Evolutionary conservation across 164 flowering plant species (phyloP).

Genomic region (Magnolia changhungtana): DNA sequence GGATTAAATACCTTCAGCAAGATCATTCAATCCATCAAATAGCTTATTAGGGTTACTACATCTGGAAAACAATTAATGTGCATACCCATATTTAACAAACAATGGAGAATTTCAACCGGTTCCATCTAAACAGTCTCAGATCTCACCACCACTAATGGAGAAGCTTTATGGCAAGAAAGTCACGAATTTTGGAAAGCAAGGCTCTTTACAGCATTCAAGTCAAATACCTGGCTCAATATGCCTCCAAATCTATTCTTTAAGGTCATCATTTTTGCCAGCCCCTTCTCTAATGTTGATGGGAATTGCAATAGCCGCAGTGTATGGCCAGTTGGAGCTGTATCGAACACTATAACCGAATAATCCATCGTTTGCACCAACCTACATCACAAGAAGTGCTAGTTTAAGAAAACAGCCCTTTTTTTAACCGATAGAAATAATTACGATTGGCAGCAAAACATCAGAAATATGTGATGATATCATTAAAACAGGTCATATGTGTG

Average conservation of each 20-base stretch:
- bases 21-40: not conserved
- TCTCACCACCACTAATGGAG: not conserved
- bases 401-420: not conserved
- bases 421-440: not conserved
- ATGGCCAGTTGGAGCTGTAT: constrained; percentile 98
- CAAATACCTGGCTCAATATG: constrained; percentile 66
- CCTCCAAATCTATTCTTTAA: constrained; percentile 92
- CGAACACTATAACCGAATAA: constrained; percentile 90
- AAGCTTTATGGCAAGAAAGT: too few species aligned
- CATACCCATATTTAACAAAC: too few species aligned
- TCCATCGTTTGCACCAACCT: constrained; percentile 98
- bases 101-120: not conserved
- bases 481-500: not conserved
- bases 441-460: not conserved
- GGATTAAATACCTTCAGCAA: not conserved
- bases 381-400: constrained; percentile 14
- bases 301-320: constrained; percentile 90
- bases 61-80: too few species aligned
- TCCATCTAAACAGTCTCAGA: not conserved
- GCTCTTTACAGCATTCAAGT: not conserved
- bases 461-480: not conserved
- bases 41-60: too few species aligned
- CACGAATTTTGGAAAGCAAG: not conserved
- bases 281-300: constrained; percentile 91
- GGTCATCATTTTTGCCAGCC: constrained; percentile 80